phyloP scores from a whole-genome alignment of 345 rosid species.

The Populus alba region DNA sequence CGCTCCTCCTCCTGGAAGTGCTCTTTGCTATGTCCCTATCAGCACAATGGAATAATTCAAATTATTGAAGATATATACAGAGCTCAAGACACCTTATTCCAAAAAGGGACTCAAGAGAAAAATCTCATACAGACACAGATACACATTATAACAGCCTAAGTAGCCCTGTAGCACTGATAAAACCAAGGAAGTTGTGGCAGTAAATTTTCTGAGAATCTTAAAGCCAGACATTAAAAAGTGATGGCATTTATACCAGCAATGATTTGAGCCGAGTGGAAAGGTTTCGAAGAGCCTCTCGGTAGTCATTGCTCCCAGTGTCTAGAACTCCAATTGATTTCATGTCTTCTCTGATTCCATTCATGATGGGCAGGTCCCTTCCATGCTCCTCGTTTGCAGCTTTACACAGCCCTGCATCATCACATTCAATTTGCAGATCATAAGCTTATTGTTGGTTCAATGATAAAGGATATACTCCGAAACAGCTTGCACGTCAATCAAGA shows the following conservation, averaged over 20 bases:
- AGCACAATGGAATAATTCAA: neutral
- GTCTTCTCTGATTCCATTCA: slow-evolving; percentile 73
- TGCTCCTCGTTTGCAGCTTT: slow-evolving; percentile 61
- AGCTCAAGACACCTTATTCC: neutral
- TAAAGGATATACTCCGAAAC: no score
- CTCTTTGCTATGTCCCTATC: slow-evolving; percentile 47
- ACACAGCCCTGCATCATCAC: slow-evolving; percentile 50
- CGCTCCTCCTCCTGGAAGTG: slow-evolving; percentile 70
- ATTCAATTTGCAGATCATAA: neutral
- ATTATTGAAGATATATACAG: neutral
- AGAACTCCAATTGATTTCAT: slow-evolving; percentile 62
- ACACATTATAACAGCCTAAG: neutral
- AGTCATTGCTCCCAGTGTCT: slow-evolving; percentile 39
- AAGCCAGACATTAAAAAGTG: neutral
- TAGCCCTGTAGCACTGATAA: neutral
- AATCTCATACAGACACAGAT: no score
- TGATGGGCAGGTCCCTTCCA: slow-evolving; percentile 63
- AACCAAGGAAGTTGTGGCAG: neutral
- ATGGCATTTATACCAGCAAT: slow-evolving; percentile 37
- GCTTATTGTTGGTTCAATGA: neutral
- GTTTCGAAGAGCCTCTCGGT: slow-evolving; percentile 46
- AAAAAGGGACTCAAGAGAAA: neutral
- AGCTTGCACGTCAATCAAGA: no score
- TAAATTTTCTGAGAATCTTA: neutral
- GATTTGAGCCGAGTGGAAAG: slow-evolving; percentile 56